Conservation (phyloP, 139 green algal genomes). For the Zygnema cylindricum region DNA sequence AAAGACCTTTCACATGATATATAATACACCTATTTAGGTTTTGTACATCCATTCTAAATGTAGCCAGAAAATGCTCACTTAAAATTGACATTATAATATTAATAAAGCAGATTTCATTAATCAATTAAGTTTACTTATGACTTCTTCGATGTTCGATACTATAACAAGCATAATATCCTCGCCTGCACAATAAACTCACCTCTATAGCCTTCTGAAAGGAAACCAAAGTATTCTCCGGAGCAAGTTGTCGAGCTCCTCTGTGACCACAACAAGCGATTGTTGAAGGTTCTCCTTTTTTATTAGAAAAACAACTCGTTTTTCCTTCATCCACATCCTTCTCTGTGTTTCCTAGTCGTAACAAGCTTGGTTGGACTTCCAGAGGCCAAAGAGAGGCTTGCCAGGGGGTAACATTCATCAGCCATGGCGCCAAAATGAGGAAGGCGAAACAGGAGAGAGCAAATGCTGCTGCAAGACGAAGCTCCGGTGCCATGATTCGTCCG, state of each 20-base stretch:
- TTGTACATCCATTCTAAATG: not conserved
- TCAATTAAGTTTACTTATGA: not conserved
- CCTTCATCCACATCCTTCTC: too few relatives aligned
- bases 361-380: too few relatives aligned
- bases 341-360: too few relatives aligned
- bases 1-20: not conserved
- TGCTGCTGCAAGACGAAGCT: too few relatives aligned
- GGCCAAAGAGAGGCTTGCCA: too few relatives aligned
- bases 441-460: too few relatives aligned
- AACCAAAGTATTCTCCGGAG: slow-evolving; percentile 34
- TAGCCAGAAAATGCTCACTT: not conserved
- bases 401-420: too few relatives aligned
- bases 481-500: too few relatives aligned
- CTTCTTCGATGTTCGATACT: not conserved
- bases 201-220: slow-evolving; percentile 27
- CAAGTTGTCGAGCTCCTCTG: slow-evolving; percentile 14
- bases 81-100: not conserved
- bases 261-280: slow-evolving; percentile 34
- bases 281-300: too few relatives aligned
- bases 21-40: not conserved
- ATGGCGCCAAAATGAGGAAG: too few relatives aligned
- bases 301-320: too few relatives aligned
- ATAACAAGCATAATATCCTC: not conserved
- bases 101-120: not conserved
- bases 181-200: not conserved